Evolutionary conservation across 352 stramenopile species (phyloP).

Genomic region (Aphanomyces astaci): DNA sequence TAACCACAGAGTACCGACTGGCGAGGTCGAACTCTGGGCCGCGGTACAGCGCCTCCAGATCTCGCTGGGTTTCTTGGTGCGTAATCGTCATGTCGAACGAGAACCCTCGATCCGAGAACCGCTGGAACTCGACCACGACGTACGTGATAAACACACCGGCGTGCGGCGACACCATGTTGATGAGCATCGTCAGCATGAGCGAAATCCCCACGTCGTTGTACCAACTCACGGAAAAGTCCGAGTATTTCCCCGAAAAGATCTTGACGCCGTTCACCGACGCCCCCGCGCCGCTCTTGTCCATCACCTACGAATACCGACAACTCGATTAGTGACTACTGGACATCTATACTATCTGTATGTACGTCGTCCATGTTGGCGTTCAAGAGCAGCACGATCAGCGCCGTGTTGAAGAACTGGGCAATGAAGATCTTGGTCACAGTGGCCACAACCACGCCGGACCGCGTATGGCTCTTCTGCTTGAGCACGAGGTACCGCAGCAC

Average conservation of each 20-base stretch:
- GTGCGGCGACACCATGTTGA: conserved; percentile 70
- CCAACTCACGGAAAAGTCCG: conserved; percentile 65
- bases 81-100: conserved; percentile 58
- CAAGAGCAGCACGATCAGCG: conserved; percentile 63
- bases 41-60: conserved; percentile 65
- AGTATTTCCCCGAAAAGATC: conserved; percentile 64
- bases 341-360: neutral
- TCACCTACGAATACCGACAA: conserved; percentile 3
- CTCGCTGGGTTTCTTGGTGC: conserved; percentile 72
- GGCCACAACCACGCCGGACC: conserved; percentile 61
- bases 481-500: conserved; percentile 61
- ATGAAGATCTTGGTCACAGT: conserved; percentile 70
- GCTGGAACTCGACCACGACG: conserved; percentile 38
- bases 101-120: conserved; percentile 51
- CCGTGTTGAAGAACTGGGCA: conserved; percentile 77
- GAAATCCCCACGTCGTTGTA: conserved; percentile 72
- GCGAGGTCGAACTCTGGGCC: conserved; percentile 73
- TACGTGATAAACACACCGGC: conserved; percentile 53
- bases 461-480: conserved; percentile 73
- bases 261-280: neutral
- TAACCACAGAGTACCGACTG: conserved; percentile 57
- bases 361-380: conserved; percentile 77
- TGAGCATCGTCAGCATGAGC: conserved; percentile 77
- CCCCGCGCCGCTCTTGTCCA: neutral
- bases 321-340: neutral